A percentile compares a stretch with the other conserved stretches of the same genome.
Conservation (phyloP, 345 rosid species). For the Arabidopsis thaliana region DNA sequence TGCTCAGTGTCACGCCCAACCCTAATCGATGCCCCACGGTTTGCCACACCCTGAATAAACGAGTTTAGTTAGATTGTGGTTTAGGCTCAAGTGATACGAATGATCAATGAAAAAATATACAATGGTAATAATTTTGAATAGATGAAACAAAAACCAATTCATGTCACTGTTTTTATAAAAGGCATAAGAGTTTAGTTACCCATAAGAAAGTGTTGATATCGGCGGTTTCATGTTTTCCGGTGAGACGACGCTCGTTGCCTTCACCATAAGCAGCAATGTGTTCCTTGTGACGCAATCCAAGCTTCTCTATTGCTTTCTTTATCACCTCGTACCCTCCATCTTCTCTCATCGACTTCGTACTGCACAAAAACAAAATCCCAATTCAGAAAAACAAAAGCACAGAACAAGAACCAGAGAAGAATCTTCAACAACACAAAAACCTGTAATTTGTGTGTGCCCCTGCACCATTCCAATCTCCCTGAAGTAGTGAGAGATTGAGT, state of each 20-base stretch:
- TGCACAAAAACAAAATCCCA: conserved; percentile 9
- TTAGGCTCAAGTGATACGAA: neutral
- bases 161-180: neutral
- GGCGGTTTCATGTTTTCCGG: conserved; percentile 85
- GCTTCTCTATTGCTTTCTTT: conserved; percentile 76
- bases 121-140: neutral
- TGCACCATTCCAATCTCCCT: conserved; percentile 98
- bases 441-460: conserved; percentile 96
- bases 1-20: conserved; percentile 85
- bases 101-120: neutral
- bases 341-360: conserved; percentile 85
- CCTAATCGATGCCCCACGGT: conserved; percentile 83
- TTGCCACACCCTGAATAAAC: conserved; percentile 53
- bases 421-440: conserved; percentile 26
- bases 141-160: neutral
- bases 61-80: neutral
- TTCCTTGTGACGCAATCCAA: conserved; percentile 71
- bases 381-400: neutral
- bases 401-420: neutral
- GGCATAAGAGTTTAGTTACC: conserved; percentile 46
- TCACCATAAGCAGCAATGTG: conserved; percentile 83
- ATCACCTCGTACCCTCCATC: conserved; percentile 71
- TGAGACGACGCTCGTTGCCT: conserved; percentile 81
- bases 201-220: conserved; percentile 76
- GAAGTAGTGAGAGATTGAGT: neutral